phyloP scores from a whole-genome alignment of 768 basidiomycete genomes.

The Daedaleopsis nitida region DNA sequence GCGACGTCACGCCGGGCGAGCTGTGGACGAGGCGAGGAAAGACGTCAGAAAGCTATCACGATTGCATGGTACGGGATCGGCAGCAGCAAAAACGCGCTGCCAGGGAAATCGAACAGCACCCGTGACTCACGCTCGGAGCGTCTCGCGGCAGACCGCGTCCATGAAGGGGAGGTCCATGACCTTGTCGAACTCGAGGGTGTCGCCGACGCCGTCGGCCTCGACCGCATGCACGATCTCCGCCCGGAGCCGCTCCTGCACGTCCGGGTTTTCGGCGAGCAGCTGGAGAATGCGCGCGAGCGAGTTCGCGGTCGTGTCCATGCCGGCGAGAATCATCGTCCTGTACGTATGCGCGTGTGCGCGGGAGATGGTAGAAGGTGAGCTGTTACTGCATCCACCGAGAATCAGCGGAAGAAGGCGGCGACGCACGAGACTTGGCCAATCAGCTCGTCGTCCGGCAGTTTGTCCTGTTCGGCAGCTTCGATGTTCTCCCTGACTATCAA shows the following conservation, averaged over 20 bases:
- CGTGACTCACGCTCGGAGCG: constrained; percentile 26
- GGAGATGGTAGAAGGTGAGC: neutral
- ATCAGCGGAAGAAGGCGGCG: neutral
- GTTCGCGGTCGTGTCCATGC: constrained; percentile 33
- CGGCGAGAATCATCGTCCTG: constrained; percentile 28
- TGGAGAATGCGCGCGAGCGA: constrained; percentile 31
- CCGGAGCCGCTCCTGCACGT: constrained; percentile 30
- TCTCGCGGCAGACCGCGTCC: constrained; percentile 31
- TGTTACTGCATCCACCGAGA: neutral
- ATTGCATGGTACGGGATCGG: neutral
- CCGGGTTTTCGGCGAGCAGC: constrained; percentile 27
- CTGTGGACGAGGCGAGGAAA: neutral
- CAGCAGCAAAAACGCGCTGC: neutral
- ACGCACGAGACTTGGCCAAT: constrained; percentile 30
- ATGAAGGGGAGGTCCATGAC: constrained; percentile 31
- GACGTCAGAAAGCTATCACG: neutral
- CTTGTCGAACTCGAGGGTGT: constrained; percentile 28
- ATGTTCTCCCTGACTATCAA: constrained; percentile 27
- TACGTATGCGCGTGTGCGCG: too few species aligned
- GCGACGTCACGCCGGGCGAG: constrained; percentile 5
- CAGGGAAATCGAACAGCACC: neutral
- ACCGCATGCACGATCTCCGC: constrained; percentile 25
- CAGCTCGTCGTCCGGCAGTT: constrained; percentile 28
- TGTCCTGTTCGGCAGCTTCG: constrained; percentile 22
- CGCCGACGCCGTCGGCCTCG: constrained; percentile 6